phyloP scores from a whole-genome alignment of 306 rosid species.

The Luffa acutangula region DNA sequence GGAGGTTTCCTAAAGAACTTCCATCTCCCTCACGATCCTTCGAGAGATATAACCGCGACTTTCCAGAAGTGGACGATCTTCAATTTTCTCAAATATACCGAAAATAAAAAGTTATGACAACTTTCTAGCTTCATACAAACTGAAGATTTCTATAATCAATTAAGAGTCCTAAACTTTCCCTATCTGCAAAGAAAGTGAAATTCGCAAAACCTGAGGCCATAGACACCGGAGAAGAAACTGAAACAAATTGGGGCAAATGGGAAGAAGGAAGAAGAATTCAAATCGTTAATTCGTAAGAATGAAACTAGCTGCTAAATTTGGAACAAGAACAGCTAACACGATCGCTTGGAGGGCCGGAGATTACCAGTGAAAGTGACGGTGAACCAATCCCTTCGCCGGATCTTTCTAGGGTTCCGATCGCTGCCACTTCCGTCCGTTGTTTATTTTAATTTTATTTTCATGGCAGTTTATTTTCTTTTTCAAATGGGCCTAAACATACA shows the following conservation, averaged over 20 bases:
- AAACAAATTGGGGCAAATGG: not conserved
- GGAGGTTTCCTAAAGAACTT: not conserved
- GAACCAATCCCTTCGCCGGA: not conserved
- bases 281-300: not conserved
- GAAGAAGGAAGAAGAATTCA: not conserved
- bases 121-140: not conserved
- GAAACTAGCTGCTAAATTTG: not conserved
- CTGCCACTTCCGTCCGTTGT: not conserved
- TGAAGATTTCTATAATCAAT: not conserved
- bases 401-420: constrained; percentile 6
- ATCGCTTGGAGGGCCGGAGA: not conserved
- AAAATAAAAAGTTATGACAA: not conserved
- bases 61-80: not conserved
- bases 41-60: not conserved
- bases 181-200: not conserved
- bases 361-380: not conserved
- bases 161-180: not conserved
- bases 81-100: not conserved
- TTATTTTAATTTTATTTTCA: not conserved
- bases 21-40: not conserved
- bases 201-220: not conserved
- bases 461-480: not conserved
- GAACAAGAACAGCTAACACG: not conserved
- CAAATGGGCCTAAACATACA: not conserved
- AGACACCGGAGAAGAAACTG: not conserved